Conservation (phyloP, 352 stramenopile species). For the Pythium chondricola region DNA sequence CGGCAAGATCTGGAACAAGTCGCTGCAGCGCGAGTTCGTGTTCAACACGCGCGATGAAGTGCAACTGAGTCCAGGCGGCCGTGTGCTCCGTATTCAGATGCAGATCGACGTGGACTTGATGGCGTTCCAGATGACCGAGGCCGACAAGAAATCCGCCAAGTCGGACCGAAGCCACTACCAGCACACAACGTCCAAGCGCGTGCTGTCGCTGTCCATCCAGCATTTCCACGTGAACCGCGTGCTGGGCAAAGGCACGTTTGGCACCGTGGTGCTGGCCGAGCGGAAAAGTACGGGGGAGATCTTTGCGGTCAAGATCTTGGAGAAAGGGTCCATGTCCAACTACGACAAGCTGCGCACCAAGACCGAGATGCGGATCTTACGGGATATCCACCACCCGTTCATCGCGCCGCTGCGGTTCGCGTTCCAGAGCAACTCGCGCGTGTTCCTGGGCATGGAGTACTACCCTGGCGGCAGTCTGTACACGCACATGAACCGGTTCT, state of each 20-base stretch:
- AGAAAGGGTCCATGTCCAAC: slow-evolving; percentile 88
- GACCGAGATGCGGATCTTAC: slow-evolving; percentile 88
- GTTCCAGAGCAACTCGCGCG: slow-evolving; percentile 75
- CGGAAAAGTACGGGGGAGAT: slow-evolving; percentile 83
- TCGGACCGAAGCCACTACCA: slow-evolving; percentile 54
- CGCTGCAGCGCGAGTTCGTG: slow-evolving; percentile 65
- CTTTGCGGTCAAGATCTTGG: slow-evolving; percentile 91
- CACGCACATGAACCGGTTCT: slow-evolving; percentile 91
- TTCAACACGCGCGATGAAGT: slow-evolving; percentile 83
- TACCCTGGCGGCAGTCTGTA: slow-evolving; percentile 83
- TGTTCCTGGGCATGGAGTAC: slow-evolving; percentile 85
- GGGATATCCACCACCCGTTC: slow-evolving; percentile 90
- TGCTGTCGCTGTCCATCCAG: slow-evolving; percentile 84
- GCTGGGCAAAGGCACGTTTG: slow-evolving; percentile 93
- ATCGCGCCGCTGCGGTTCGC: slow-evolving; percentile 87
- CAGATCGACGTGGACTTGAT: slow-evolving; percentile 80
- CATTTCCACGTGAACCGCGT: slow-evolving; percentile 95
- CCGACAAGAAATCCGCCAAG: slow-evolving; percentile 60
- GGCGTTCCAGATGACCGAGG: slow-evolving; percentile 74
- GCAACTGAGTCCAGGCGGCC: slow-evolving; percentile 64
- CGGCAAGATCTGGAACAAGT: slow-evolving; percentile 79
- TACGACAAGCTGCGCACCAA: slow-evolving; percentile 92
- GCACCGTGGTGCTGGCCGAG: slow-evolving; percentile 86
- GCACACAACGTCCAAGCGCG: slow-evolving; percentile 70
- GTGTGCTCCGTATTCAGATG: slow-evolving; percentile 75